Evolutionary conservation across 2,329 filamentous ascomycete genomes (phyloP).

Genomic region (Elsinoe australis): DNA sequence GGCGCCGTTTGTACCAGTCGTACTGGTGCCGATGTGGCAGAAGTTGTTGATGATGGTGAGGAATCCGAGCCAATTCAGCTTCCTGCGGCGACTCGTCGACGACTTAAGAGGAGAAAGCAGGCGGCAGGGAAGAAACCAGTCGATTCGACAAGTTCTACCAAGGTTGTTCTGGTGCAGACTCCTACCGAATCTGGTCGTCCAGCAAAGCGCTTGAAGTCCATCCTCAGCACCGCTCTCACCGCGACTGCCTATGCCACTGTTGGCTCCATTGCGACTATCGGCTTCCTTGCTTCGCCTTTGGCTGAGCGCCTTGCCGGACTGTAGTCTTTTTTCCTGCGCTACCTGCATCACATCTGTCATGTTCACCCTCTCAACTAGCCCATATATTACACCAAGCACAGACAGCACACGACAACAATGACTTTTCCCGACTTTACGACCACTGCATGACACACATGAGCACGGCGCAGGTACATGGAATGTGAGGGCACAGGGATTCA

Average conservation of each 20-base stretch:
- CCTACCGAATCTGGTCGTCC: too few species aligned
- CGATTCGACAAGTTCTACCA: too few species aligned
- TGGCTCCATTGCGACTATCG: conserved; percentile 14
- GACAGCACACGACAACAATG: neutral
- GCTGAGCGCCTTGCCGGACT: conserved; percentile 9
- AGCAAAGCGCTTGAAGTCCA: conserved; percentile 9
- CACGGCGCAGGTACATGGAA: neutral
- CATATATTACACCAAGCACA: too few species aligned
- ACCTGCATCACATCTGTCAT: too few species aligned
- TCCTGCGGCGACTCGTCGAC: neutral
- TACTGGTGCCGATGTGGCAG: too few species aligned
- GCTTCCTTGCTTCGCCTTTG: conserved; percentile 10
- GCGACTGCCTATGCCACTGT: neutral
- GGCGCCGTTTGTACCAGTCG: too few species aligned
- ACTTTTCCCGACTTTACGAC: neutral
- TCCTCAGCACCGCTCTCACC: neutral
- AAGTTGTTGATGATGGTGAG: neutral
- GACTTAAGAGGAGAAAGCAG: conserved; percentile 4
- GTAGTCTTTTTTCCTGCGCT: neutral
- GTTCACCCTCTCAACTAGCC: too few species aligned
- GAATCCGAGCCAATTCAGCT: conserved; percentile 8
- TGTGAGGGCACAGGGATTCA: too few species aligned
- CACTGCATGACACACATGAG: neutral
- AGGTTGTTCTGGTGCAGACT: too few species aligned
- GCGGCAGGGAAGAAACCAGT: neutral